Percentiles rank a stretch among this genome's conserved stretches.
Conservation (phyloP, 2,329 filamentous ascomycete genomes). For the Penicillium concentricum region DNA sequence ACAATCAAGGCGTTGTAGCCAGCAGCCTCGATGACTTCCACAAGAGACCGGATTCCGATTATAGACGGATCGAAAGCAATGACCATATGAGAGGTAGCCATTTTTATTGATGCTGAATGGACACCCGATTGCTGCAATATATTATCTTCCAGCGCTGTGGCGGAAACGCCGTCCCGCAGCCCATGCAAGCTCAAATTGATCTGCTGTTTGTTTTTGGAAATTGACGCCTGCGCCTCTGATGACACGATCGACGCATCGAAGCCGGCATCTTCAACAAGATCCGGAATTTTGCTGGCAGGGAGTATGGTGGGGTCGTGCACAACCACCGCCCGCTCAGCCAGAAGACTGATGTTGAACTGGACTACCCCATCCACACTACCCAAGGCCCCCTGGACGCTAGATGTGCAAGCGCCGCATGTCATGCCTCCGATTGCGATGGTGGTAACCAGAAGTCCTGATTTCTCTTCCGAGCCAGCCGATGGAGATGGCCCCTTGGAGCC, state of each 20-base stretch:
- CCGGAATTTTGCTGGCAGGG: constrained; percentile 69
- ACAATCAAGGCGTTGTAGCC: constrained; percentile 88
- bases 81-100: constrained; percentile 70
- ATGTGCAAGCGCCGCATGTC: constrained; percentile 96
- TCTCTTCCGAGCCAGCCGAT: constrained; percentile 35
- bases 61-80: constrained; percentile 70
- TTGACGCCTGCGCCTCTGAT: constrained; percentile 62
- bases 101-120: constrained; percentile 68
- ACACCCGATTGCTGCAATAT: constrained; percentile 69
- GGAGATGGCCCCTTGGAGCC: constrained; percentile 27
- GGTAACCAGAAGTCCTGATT: constrained; percentile 59
- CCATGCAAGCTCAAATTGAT: constrained; percentile 85
- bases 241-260: constrained; percentile 85
- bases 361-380: constrained; percentile 71
- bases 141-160: constrained; percentile 67
- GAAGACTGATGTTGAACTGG: constrained; percentile 90
- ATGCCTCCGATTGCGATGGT: constrained; percentile 92
- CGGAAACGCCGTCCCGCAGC: constrained; percentile 67
- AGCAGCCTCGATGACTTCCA: constrained; percentile 75
- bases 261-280: constrained; percentile 83
- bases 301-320: constrained; percentile 75
- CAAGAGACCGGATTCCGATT: constrained; percentile 76
- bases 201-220: constrained; percentile 57
- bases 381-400: constrained; percentile 83
- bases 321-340: constrained; percentile 88